A percentile compares a stretch with the other conserved stretches of the same genome.
Conservation (phyloP, 2,329 filamentous ascomycete genomes). For the Claviceps africana region DNA sequence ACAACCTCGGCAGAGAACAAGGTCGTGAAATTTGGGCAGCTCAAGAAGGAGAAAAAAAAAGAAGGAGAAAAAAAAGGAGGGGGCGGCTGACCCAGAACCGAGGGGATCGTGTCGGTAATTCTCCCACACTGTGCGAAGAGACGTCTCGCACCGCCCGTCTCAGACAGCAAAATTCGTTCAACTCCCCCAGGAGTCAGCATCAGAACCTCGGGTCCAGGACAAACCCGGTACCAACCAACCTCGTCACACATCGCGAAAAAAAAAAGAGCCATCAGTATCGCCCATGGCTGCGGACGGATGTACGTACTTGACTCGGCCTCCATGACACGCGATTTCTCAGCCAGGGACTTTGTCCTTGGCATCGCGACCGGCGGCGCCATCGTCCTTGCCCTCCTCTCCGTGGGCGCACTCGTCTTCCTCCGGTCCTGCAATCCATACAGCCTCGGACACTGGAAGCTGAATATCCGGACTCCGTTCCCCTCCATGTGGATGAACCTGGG, state of each 20-base stretch:
- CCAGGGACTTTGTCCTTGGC: constrained; percentile 15
- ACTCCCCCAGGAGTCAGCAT: too few relatives aligned
- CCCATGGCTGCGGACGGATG: neutral
- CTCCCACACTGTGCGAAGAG: too few relatives aligned
- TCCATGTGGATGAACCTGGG: constrained; percentile 54
- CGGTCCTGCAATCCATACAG: constrained; percentile 27
- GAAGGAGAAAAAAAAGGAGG: too few relatives aligned
- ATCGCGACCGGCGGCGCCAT: constrained; percentile 15
- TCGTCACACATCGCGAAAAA: neutral
- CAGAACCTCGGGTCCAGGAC: too few relatives aligned
- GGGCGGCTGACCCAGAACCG: too few relatives aligned
- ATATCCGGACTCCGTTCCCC: constrained; percentile 29
- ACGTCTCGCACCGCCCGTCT: too few relatives aligned
- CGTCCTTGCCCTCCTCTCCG: constrained; percentile 7
- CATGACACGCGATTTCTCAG: constrained; percentile 3
- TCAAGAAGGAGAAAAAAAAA: too few relatives aligned
- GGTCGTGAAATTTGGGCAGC: too few relatives aligned
- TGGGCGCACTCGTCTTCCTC: constrained; percentile 10
- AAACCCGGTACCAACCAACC: neutral
- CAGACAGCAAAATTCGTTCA: too few relatives aligned
- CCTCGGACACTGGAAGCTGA: constrained; percentile 42
- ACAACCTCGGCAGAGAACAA: constrained; percentile 15
- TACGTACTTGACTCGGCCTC: neutral
- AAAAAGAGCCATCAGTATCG: too few relatives aligned
- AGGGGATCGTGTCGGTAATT: too few relatives aligned